Evolutionary conservation across 768 basidiomycete genomes (phyloP).

Genomic region (Lentinula detonsa): DNA sequence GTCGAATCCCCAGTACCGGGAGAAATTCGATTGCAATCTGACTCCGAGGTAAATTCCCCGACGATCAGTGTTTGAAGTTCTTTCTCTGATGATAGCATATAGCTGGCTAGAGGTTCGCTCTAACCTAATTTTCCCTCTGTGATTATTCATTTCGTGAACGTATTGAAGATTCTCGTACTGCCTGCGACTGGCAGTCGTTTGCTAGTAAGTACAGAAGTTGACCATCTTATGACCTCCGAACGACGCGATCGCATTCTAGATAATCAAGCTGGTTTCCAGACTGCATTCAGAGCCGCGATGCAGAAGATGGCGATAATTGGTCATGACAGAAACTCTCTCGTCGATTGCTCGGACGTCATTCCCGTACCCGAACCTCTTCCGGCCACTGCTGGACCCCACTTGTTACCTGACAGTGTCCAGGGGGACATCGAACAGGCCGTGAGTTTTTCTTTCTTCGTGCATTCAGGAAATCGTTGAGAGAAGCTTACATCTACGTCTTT

Average conservation of each 20-base stretch:
- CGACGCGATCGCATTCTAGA: background rate
- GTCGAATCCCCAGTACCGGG: constrained; percentile 12
- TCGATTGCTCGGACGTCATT: constrained; percentile 42
- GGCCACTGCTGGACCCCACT: constrained; percentile 19
- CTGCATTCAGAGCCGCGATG: constrained; percentile 35
- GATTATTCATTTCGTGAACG: background rate
- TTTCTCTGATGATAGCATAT: background rate
- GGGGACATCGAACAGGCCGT: constrained; percentile 24
- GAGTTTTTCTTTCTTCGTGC: background rate
- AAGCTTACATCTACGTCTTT: background rate
- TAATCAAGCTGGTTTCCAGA: constrained; percentile 27
- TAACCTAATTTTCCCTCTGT: too few relatives aligned
- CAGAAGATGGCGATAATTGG: constrained; percentile 36
- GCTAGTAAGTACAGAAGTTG: constrained; percentile 15
- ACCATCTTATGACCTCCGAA: background rate
- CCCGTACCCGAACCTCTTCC: constrained; percentile 21
- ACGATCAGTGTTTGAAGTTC: background rate
- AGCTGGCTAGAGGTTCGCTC: background rate
- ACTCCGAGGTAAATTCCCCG: constrained; percentile 5
- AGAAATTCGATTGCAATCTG: constrained; percentile 16
- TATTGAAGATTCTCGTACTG: constrained; percentile 30
- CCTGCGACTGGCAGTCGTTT: constrained; percentile 42
- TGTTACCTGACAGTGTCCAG: constrained; percentile 25
- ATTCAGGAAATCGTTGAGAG: background rate
- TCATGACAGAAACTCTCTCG: constrained; percentile 26